phyloP scores from a whole-genome alignment of 768 basidiomycete genomes.

The Serendipita indica region DNA sequence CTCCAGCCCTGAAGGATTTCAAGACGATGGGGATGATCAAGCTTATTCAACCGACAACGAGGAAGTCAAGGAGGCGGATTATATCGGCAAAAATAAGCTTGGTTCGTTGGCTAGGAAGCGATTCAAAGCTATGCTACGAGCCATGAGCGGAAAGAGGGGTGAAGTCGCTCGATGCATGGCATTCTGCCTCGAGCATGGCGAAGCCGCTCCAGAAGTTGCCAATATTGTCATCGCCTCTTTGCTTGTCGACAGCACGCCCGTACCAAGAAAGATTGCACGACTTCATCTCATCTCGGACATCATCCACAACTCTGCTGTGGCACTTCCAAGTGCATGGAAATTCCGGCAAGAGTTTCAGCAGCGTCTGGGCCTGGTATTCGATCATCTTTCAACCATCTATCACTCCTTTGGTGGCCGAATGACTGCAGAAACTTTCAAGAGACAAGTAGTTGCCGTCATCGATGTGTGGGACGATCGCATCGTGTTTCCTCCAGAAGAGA shows the following conservation, averaged over 20 bases:
- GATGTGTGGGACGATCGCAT: slow-evolving; percentile 99
- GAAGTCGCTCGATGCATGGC: slow-evolving; percentile 92
- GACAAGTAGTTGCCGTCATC: slow-evolving; percentile 73
- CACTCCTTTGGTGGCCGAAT: slow-evolving; percentile 92
- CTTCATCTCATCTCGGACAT: slow-evolving; percentile 95
- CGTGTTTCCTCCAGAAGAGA: slow-evolving; percentile 82
- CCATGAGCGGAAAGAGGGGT: slow-evolving; percentile 69
- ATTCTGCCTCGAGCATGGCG: slow-evolving; percentile 93
- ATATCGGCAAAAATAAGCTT: slow-evolving; percentile 55
- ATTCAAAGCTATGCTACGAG: slow-evolving; percentile 84
- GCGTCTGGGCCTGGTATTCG: slow-evolving; percentile 84
- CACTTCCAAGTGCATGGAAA: slow-evolving; percentile 94
- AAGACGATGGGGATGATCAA: slow-evolving; percentile 39
- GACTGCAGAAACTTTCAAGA: slow-evolving; percentile 91
- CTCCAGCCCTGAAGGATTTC: slow-evolving; percentile 44
- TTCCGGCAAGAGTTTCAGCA: slow-evolving; percentile 90
- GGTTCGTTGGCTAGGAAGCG: slow-evolving; percentile 67
- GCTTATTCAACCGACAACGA: slow-evolving; percentile 80
- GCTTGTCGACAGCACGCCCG: slow-evolving; percentile 79
- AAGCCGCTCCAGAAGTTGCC: slow-evolving; percentile 83
- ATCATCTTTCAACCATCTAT: slow-evolving; percentile 86
- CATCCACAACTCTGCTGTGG: slow-evolving; percentile 87
- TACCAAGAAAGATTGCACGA: slow-evolving; percentile 93
- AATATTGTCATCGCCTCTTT: slow-evolving; percentile 85
- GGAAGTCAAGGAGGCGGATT: slow-evolving; percentile 85